Conservation (phyloP, 192 early-diverging fungal genomes). For the Rhizophagus prolifer region DNA sequence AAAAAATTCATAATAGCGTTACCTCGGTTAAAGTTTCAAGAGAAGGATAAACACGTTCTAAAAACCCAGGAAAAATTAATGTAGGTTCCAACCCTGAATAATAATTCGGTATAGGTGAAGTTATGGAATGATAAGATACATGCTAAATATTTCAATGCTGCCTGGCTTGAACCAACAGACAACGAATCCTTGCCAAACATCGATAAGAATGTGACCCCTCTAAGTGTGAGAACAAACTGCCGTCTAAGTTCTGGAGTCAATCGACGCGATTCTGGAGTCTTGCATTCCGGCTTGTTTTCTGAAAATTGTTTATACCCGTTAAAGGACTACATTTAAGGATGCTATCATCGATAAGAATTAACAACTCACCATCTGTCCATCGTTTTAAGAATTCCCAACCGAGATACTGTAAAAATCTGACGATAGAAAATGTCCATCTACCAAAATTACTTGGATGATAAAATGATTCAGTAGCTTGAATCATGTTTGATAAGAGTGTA, state of each 20-base stretch:
- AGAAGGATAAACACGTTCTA: conserved; percentile 85
- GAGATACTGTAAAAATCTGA: conserved; percentile 69
- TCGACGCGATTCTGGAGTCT: conserved; percentile 56
- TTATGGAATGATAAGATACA: conserved; percentile 44
- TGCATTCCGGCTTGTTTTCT: conserved; percentile 60
- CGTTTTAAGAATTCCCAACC: conserved; percentile 68
- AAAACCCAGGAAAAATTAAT: conserved; percentile 74
- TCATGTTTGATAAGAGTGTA: conserved; percentile 66
- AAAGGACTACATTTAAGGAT: not conserved
- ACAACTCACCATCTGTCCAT: conserved; percentile 43
- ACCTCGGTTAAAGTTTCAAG: conserved; percentile 80
- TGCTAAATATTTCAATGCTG: conserved; percentile 69
- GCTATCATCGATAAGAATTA: not conserved
- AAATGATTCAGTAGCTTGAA: conserved; percentile 85
- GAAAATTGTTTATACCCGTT: not conserved
- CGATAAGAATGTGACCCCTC: conserved; percentile 57
- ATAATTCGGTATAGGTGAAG: not conserved
- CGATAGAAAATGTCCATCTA: conserved; percentile 73
- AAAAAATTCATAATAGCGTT: not conserved
- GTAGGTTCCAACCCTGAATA: conserved; percentile 64
- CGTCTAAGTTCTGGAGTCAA: conserved; percentile 55
- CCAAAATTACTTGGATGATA: conserved; percentile 94
- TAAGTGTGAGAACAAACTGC: conserved; percentile 66
- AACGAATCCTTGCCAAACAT: conserved; percentile 77
- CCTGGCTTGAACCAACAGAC: conserved; percentile 57